Conservation (phyloP, 352 stramenopile genomes). For the Phytophthora tentaculata region DNA sequence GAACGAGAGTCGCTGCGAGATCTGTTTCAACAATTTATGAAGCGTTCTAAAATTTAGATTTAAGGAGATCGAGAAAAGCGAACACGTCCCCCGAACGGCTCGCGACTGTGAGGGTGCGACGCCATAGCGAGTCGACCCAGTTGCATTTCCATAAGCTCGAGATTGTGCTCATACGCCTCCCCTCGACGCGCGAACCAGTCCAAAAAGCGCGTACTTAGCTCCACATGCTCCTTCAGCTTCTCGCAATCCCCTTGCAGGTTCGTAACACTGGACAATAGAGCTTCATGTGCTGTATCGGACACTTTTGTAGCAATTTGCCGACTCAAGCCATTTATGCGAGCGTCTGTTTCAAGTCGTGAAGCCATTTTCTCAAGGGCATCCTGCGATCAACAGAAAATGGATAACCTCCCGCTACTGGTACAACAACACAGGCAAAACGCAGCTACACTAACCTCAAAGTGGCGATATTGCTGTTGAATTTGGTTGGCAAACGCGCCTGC, state of each 20-base stretch:
- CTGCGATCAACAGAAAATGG: constrained; percentile 18
- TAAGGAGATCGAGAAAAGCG: constrained; percentile 40
- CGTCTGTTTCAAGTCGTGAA: constrained; percentile 21
- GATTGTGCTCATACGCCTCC: constrained; percentile 77
- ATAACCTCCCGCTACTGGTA: not conserved
- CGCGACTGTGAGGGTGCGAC: constrained; percentile 45
- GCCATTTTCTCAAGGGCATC: constrained; percentile 28
- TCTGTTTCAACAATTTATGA: constrained; percentile 35
- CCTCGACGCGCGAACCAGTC: constrained; percentile 76
- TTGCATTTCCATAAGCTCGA: constrained; percentile 70
- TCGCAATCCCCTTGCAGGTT: constrained; percentile 25
- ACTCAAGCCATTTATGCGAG: constrained; percentile 20
- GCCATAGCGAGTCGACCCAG: constrained; percentile 49
- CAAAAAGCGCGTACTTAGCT: constrained; percentile 69
- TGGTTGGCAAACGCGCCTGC: constrained; percentile 26
- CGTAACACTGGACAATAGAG: constrained; percentile 19
- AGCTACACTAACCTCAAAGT: constrained; percentile 36
- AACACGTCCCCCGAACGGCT: constrained; percentile 59
- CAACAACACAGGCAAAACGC: not conserved
- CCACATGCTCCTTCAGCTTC: constrained; percentile 49
- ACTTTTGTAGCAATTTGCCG: constrained; percentile 31
- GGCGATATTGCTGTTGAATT: constrained; percentile 36
- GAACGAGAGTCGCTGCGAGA: constrained; percentile 29
- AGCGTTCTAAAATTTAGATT: constrained; percentile 16
- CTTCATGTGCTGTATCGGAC: constrained; percentile 18